phyloP scores from a whole-genome alignment of 306 rosid genomes.

The Heteromeles arbutifolia region DNA sequence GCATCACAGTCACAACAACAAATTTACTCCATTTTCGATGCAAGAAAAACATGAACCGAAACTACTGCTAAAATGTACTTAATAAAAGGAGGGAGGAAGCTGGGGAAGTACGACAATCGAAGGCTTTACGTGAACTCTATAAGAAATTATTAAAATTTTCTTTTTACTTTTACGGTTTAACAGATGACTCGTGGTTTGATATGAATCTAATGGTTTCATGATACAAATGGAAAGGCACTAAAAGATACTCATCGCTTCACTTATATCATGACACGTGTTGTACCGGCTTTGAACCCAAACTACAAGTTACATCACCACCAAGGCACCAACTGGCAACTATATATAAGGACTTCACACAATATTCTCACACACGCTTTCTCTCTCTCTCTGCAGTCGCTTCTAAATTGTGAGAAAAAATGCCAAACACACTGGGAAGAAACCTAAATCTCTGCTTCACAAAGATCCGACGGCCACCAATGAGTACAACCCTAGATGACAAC shows the following conservation, averaged over 20 bases:
- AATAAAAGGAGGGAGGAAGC: no score
- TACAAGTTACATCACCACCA: not conserved
- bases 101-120: no score
- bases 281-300: not conserved
- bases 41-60: not conserved
- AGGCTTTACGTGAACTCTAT: no score
- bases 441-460: constrained; percentile 63
- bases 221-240: no score
- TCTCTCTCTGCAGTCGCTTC: not conserved
- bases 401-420: constrained; percentile 26
- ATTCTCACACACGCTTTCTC: not conserved
- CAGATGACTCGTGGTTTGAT: no score
- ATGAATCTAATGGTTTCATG: no score
- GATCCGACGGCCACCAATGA: constrained; percentile 33
- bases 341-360: not conserved
- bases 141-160: no score
- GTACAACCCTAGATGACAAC: constrained; percentile 16
- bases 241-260: no score
- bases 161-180: no score
- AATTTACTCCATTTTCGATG: not conserved
- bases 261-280: no score
- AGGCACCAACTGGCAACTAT: not conserved
- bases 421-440: constrained; percentile 36
- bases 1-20: not conserved
- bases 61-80: not conserved